These are phyloP conservation scores for Boletus fagicola DNA, from an alignment of 768 basidiomycete species.

Conservation along the genomic window DNA sequence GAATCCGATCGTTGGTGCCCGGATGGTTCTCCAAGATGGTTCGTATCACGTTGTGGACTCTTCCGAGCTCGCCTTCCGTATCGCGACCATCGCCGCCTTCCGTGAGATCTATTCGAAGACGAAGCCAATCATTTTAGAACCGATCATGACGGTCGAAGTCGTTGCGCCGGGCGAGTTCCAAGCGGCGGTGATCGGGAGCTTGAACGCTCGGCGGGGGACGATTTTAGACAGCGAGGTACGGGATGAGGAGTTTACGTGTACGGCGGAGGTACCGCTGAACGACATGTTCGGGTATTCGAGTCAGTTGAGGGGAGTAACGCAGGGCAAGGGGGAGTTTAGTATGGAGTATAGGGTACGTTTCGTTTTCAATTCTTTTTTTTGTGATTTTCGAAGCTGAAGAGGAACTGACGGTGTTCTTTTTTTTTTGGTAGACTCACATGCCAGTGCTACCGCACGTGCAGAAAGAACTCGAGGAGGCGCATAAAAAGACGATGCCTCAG, in stretches of 20 bases:
- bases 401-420: not conserved
- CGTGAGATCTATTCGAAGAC: conserved; percentile 81
- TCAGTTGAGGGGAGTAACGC: conserved; percentile 88
- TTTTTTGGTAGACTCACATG: conserved; percentile 57
- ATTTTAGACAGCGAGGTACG: conserved; percentile 96
- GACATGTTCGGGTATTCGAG: conserved; percentile 99
- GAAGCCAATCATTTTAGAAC: conserved; percentile 83
- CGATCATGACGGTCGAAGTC: conserved; percentile 98
- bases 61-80: conserved; percentile 91
- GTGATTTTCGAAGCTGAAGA: not conserved
- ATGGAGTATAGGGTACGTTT: conserved; percentile 72
- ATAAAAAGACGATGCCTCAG: conserved; percentile 71
- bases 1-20: conserved; percentile 80
- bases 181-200: conserved; percentile 87
- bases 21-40: conserved; percentile 89
- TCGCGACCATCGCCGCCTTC: conserved; percentile 90
- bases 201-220: conserved; percentile 89
- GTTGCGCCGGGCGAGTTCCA: conserved; percentile 97
- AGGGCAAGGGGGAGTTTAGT: conserved; percentile 91
- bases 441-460: conserved; percentile 87
- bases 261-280: conserved; percentile 90
- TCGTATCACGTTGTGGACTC: conserved; percentile 94
- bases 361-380: not conserved
- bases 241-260: conserved; percentile 92
- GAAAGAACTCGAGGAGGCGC: conserved; percentile 83